Evolutionary conservation across 2,329 filamentous ascomycete species (phyloP), one percentile per base, ranked within the genome.

Genomic region (Chaetothyriales sp.): DNA sequence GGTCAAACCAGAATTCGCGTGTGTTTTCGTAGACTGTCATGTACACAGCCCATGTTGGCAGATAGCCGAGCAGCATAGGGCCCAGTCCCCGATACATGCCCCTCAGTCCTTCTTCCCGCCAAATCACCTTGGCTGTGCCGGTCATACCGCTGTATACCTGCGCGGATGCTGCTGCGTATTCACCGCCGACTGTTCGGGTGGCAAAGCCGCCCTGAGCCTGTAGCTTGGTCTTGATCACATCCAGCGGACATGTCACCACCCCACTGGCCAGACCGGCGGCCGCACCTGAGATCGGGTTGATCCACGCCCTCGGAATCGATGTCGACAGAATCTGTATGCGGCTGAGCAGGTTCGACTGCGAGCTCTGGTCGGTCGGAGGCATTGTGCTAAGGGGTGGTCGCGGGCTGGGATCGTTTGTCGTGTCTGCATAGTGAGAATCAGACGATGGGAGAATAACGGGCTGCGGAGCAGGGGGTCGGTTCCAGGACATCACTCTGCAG

Each of bases 191-290:
- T 54, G 68, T 65, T 25, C 74, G 63, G 67, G 68, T 58, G 70
- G 76, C 59, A 67, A 94, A 93, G 18, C 87, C 86, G 56, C 90
- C 90, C 66, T 96, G 92, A 15, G 89, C 90, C 67, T 98, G 92
- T 54, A 98, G 71, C 68, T 95, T 96, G 44, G 92, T 98, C 73
- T 98, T 98, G 69, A 98, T 96, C 55, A 98, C 92, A 73, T 98
- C 92, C 60, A 98, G 81, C 43, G 92, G 92, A 66, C 92, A 98
- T 49, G 90, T 96, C 57, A 95, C 86, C 51, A 98, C 79, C 48
- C 92, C 92, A 6, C 89, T 95, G 19, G 87, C 88, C 62, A 96
- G 86, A 47, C 92, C 92, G 48, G 89, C 90, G 52, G 86, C 75
- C 47, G 89, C 90, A 51, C 92, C 92, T 44, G 87, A 83, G 51